phyloP scores from a whole-genome alignment of 208 protist genomes.

The Trypanosoma conorhini region DNA sequence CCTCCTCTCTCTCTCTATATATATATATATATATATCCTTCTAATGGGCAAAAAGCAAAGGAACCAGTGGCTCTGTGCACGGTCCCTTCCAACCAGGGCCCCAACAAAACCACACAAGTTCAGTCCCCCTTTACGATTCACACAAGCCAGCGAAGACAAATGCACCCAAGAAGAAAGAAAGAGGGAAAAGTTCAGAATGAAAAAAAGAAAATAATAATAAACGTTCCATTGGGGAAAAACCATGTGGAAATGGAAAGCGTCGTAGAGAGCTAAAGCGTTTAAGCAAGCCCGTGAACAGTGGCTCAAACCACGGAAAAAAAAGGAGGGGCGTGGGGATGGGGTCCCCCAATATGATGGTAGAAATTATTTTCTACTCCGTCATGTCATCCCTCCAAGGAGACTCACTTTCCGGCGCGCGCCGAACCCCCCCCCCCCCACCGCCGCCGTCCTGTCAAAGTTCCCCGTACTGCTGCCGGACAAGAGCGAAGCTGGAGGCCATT shows the following conservation, averaged over 20 bases:
- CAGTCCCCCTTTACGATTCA: too few species aligned
- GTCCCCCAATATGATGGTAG: neutral
- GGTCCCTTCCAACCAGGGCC: too few species aligned
- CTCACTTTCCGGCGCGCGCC: neutral
- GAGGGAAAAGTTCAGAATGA: too few species aligned
- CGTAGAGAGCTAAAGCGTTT: neutral
- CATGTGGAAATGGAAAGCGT: neutral
- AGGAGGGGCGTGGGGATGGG: neutral
- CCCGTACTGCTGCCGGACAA: slow-evolving; percentile 53
- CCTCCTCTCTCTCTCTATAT: too few species aligned
- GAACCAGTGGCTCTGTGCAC: too few species aligned
- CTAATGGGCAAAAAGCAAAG: too few species aligned
- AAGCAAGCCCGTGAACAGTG: neutral
- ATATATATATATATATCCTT: too few species aligned
- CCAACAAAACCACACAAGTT: too few species aligned
- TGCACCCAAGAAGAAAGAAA: too few species aligned
- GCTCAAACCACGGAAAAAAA: slow-evolving; percentile 8
- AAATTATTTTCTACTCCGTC: neutral
- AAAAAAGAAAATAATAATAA: neutral
- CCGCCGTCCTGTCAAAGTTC: slow-evolving; percentile 23
- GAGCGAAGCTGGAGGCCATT: slow-evolving; percentile 74
- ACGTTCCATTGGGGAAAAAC: slow-evolving; percentile 4
- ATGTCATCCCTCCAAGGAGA: neutral
- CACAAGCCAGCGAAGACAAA: too few species aligned
- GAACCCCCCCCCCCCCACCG: neutral